Percentiles rank a stretch among this genome's conserved stretches.
Evolutionary conservation across 1,139 yeast species (phyloP).

Genomic region (Zygoascus hellenicus): DNA sequence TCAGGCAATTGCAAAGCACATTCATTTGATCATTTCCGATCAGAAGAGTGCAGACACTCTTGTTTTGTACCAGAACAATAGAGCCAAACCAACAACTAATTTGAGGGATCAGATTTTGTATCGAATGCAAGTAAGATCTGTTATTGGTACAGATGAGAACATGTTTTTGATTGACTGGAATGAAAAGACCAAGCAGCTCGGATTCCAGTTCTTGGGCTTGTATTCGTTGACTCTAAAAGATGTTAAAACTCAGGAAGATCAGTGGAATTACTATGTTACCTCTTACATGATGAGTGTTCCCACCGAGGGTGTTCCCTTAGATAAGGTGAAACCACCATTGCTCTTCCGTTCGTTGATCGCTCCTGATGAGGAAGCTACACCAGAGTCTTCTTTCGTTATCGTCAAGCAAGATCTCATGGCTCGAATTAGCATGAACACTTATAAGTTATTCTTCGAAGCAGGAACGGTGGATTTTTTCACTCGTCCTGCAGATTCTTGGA

Average conservation of each 20-base stretch:
- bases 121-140: slow-evolving; percentile 78
- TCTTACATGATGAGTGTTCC: slow-evolving; percentile 93
- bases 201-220: slow-evolving; percentile 74
- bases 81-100: slow-evolving; percentile 48
- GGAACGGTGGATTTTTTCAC: slow-evolving; percentile 80
- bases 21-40: slow-evolving; percentile 75
- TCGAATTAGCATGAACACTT: slow-evolving; percentile 72
- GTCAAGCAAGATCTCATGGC: slow-evolving; percentile 73
- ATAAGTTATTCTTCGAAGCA: slow-evolving; percentile 73
- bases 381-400: slow-evolving; percentile 33
- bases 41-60: slow-evolving; percentile 77
- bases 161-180: slow-evolving; percentile 83
- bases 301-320: slow-evolving; percentile 88
- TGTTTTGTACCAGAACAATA: slow-evolving; percentile 74
- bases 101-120: slow-evolving; percentile 86
- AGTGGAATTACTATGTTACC: slow-evolving; percentile 89
- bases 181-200: slow-evolving; percentile 47
- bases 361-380: slow-evolving; percentile 35
- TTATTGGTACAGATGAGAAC: slow-evolving; percentile 80
- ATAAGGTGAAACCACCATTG: slow-evolving; percentile 31
- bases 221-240: slow-evolving; percentile 85
- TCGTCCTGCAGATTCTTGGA: slow-evolving; percentile 20
- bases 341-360: slow-evolving; percentile 24
- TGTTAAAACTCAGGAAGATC: slow-evolving; percentile 66
- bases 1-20: slow-evolving; percentile 83